phyloP scores from a whole-genome alignment of 345 rosid species.

The Populus pruinosa region DNA sequence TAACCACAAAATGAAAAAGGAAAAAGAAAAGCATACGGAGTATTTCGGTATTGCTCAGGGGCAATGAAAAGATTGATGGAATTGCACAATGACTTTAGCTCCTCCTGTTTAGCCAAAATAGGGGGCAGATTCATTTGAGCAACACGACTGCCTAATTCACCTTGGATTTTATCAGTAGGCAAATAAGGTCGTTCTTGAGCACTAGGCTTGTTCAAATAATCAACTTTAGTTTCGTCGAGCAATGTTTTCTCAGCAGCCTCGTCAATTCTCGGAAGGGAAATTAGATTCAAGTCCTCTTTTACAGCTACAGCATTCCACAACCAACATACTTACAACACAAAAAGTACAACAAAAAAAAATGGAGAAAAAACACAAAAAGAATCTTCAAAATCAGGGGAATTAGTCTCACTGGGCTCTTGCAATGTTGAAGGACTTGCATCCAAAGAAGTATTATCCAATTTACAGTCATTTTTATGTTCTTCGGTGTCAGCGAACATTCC shows the following conservation, averaged over 20 bases:
- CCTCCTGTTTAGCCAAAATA: constrained; percentile 20
- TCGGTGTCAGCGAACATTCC: constrained; percentile 51
- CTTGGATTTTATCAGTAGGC: neutral
- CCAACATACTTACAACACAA: neutral
- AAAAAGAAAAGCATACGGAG: constrained; percentile 20
- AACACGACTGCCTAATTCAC: constrained; percentile 9
- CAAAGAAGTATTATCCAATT: constrained; percentile 14
- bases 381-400: constrained; percentile 22
- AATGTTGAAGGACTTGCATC: constrained; percentile 27
- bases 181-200: constrained; percentile 15
- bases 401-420: constrained; percentile 25
- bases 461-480: constrained; percentile 22
- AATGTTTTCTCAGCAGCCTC: constrained; percentile 25
- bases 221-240: constrained; percentile 17
- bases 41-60: constrained; percentile 20
- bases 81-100: constrained; percentile 22
- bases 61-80: constrained; percentile 14
- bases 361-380: constrained; percentile 2
- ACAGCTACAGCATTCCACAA: constrained; percentile 22
- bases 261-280: constrained; percentile 15
- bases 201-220: constrained; percentile 19
- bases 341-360: neutral
- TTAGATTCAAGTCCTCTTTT: constrained; percentile 28
- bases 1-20: neutral
- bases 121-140: constrained; percentile 19